Evolutionary conservation across 1,139 yeast genomes (phyloP), one percentile per base, ranked within the genome.

Genomic region (Geotrichum aggregatum): DNA sequence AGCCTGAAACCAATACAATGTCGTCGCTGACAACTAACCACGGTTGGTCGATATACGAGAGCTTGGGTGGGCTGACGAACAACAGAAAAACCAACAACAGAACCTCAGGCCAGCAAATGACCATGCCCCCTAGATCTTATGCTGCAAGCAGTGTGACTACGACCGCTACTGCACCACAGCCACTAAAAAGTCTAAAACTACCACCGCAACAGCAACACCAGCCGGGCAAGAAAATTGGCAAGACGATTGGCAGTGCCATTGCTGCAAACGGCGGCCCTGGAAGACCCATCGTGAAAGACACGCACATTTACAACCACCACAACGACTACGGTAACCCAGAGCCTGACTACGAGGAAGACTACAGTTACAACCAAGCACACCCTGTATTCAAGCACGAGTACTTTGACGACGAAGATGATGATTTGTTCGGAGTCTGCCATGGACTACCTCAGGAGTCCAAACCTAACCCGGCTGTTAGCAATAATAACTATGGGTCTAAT

Each of bases 361-460:
- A 52, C 44, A 38, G 45, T 33, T 52, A 48, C 22, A 50, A 44
- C 34, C 52, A 50, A 19, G 43, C 49, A 5, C 52, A 50, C 22
- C 52, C 52, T 1, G 44, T 50, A 1, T 50, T 50, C 22, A 45
- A 45, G 49, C 49, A 45, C 43, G 43, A 41, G 1, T 14, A n/a
- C n/a, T 33, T 30, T 3, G 49, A 45, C 40, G 55, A 52, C 31
- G 50, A 46, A 19, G 54, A 52, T 10, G 54, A 52, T 33, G 55
- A 52, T 26, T 26, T 52, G 13, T 52, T 52, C 42, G 52, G 52
- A 4, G 55, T 52, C 5, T 52, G 55, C 40, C 55, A 52, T 16
- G 45, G 51, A 19, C 36, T 52, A 47, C 45, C 53, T 16, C 49
- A 46, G 11, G 41, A 44, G 13, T 14, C 42, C 34, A 24, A 26